Evolutionary conservation across 192 early-diverging fungal species (phyloP), one percentile per base, ranked within the genome.

Genomic region (Obelidium mucronatum): DNA sequence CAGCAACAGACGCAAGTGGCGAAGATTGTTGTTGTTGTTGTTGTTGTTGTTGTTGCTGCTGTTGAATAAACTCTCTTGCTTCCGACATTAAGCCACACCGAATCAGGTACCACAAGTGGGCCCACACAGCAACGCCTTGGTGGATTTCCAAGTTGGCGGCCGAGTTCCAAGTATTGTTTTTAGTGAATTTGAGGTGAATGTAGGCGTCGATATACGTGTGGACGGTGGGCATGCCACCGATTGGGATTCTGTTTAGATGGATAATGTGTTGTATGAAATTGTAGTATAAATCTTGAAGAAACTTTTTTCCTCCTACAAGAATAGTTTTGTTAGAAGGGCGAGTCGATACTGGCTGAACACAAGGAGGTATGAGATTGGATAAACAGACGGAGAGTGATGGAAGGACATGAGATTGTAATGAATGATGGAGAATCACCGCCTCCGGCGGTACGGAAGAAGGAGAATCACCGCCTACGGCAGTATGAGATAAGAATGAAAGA

Each of bases 161-260:
- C 6, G 53, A 76, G 58, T 78, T 78, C 72, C 86, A 86, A 42
- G 77, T 76, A 6, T 65, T 85, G 33, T 91, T 81, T 40, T 87
- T 86, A 26, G 81, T 79, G 74, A 92, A 94, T 54, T 85, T 88
- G 42, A 96, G 70, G 26, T 91, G 83, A 54, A 99, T 76, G 68
- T 85, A 94, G 2, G 92, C 91, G 28, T 89, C 80, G 31, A 97
- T 82, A 42, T 87, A 91, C 58, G 86, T 84, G 58, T 89, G 78
- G 24, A 94, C 84, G 0, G 93, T 92, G 0, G 95, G 94, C 34
- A 91, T 81, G 33, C 97, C 97, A 37, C 95, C 95, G 19, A 97
- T 79, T 44, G 84, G 81, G 0, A 90, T 69, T 33, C 71, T 78
- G n/a, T 72, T 54, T n/a, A 53, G 69, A 8, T 22, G 30, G 31